A percentile compares a stretch with the other conserved stretches of the same genome.
Evolutionary conservation across 2,329 filamentous ascomycete species (phyloP).

Genomic region (Sclerotiophoma versabilis): DNA sequence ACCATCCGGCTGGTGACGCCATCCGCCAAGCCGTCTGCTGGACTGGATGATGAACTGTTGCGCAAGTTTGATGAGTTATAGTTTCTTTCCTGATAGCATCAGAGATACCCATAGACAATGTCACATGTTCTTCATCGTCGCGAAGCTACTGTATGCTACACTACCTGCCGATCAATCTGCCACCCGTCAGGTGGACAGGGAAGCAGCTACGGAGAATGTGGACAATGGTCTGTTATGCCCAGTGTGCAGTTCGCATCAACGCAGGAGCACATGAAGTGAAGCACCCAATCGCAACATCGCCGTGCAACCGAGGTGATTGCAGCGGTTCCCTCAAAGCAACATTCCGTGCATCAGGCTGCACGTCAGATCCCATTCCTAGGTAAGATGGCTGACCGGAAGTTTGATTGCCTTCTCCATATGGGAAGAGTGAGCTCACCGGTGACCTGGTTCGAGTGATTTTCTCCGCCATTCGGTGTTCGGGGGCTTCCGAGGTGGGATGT

Average conservation of each 20-base stretch:
- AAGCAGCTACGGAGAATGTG: constrained; percentile 1
- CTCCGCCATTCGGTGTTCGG: neutral
- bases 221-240: neutral
- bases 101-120: constrained; percentile 26
- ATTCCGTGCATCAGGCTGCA: constrained; percentile 2
- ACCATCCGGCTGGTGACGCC: constrained; percentile 12
- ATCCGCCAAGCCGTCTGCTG: neutral
- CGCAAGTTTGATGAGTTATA: constrained; percentile 36
- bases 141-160: neutral
- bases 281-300: constrained; percentile 1
- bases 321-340: neutral
- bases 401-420: neutral
- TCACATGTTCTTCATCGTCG: neutral
- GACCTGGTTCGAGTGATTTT: constrained; percentile 1
- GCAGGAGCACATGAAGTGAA: constrained; percentile 1
- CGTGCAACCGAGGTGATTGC: neutral
- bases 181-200: neutral
- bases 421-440: neutral
- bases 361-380: neutral
- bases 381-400: constrained; percentile 2
- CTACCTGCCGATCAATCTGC: neutral
- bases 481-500: neutral
- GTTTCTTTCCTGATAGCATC: neutral
- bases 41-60: constrained; percentile 24
- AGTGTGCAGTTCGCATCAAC: constrained; percentile 4